Percentiles rank a stretch among this genome's conserved stretches.
phyloP scores from a whole-genome alignment of 225 moss, liverwort and hornwort species.

The Asterella californica region DNA sequence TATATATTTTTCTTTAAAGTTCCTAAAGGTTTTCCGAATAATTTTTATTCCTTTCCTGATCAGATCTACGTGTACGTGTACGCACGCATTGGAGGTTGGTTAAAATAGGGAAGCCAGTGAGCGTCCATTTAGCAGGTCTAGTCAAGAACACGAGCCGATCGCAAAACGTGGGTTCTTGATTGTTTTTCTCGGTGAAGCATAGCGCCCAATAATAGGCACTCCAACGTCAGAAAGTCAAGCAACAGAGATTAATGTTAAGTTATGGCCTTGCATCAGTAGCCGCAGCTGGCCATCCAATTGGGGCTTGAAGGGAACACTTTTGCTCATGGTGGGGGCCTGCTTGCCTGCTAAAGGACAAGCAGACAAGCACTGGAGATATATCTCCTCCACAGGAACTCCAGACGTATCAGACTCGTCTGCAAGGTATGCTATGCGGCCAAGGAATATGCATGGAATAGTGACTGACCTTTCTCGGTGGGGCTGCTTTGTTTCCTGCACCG shows the following conservation, averaged over 20 bases:
- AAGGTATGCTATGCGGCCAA: background rate
- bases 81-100: no score
- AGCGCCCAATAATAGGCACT: constrained; percentile 2
- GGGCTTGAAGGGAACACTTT: background rate
- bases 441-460: background rate
- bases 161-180: background rate
- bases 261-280: background rate
- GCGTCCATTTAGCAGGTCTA: no score
- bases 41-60: no score
- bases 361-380: background rate
- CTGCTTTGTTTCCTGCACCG: background rate
- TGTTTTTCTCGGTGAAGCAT: background rate
- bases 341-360: background rate
- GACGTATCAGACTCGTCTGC: background rate
- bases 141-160: no score
- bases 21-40: no score
- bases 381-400: background rate
- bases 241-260: background rate
- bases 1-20: no score
- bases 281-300: constrained; percentile 3
- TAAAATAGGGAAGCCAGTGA: no score
- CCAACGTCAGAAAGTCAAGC: constrained; percentile 7
- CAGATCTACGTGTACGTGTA: no score
- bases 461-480: background rate
- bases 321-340: constrained; percentile 1